Evolutionary conservation across 192 early-diverging fungal species (phyloP).

Genomic region (Phlyctochytrium planicorne): DNA sequence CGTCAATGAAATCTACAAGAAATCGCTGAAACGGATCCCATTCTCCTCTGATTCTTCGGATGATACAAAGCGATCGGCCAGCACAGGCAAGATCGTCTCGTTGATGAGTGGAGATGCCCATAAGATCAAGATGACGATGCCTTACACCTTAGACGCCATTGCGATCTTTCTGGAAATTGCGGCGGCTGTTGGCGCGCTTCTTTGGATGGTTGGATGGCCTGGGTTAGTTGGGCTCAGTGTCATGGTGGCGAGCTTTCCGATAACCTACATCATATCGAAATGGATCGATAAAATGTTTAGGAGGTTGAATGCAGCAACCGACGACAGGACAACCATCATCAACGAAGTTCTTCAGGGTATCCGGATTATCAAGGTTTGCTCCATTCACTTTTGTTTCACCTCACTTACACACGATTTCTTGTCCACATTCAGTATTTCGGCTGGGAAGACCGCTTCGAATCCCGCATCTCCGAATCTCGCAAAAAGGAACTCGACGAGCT

Average conservation of each 20-base stretch:
- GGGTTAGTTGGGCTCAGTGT: constrained; percentile 20
- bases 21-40: constrained; percentile 29
- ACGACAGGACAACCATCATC: constrained; percentile 72
- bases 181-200: constrained; percentile 14
- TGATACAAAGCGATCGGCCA: constrained; percentile 73
- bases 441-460: constrained; percentile 34
- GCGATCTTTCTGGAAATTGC: constrained; percentile 9
- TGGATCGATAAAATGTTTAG: too few species aligned
- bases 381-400: too few species aligned
- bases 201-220: constrained; percentile 33
- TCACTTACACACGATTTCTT: too few species aligned
- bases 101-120: constrained; percentile 36
- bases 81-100: constrained; percentile 36
- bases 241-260: constrained; percentile 51
- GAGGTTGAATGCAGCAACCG: too few species aligned
- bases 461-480: constrained; percentile 24
- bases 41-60: constrained; percentile 55
- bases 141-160: neutral
- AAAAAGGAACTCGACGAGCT: constrained; percentile 29
- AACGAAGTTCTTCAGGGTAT: constrained; percentile 77
- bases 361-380: constrained; percentile 36
- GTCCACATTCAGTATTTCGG: too few species aligned
- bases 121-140: neutral
- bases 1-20: constrained; percentile 42
- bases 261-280: too few species aligned